Conservation (phyloP, 257 asterid genomes). For the Lithospermum erythrorhizon region DNA sequence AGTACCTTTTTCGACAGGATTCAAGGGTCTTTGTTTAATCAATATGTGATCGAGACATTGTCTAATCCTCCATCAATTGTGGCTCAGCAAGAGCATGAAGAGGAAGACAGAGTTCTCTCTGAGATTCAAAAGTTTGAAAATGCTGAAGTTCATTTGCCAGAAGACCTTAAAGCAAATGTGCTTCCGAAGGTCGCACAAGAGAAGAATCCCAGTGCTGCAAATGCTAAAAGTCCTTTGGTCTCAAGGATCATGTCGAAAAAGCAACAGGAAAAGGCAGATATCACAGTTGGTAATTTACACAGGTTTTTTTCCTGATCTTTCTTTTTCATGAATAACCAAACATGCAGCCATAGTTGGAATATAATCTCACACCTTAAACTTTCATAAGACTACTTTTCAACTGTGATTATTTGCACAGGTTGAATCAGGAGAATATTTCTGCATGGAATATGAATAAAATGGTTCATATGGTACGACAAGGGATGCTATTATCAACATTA, state of each 20-base stretch:
- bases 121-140: constrained; percentile 68
- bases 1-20: constrained; percentile 77
- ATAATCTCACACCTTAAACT: no score
- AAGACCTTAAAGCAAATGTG: constrained; percentile 55
- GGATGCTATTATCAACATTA: constrained; percentile 48
- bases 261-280: constrained; percentile 38
- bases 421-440: constrained; percentile 70
- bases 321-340: no score
- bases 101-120: constrained; percentile 58
- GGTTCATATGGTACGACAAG: constrained; percentile 52
- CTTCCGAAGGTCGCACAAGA: constrained; percentile 52
- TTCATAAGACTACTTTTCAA: no score
- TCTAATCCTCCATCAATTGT: constrained; percentile 70
- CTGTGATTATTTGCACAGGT: constrained; percentile 24
- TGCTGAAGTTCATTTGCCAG: constrained; percentile 66
- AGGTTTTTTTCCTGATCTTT: no score
- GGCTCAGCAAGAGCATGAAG: constrained; percentile 51
- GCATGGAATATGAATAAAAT: constrained; percentile 97
- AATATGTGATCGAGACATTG: constrained; percentile 57
- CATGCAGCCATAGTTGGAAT: no score
- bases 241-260: constrained; percentile 36
- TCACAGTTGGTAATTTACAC: constrained; percentile 48
- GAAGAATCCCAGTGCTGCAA: constrained; percentile 32
- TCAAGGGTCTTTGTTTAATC: constrained; percentile 71
- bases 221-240: constrained; percentile 36